Evolutionary conservation across 2,329 filamentous ascomycete species (phyloP), one percentile per base, ranked within the genome.

Genomic region (Pseudogymnoascus sp.): DNA sequence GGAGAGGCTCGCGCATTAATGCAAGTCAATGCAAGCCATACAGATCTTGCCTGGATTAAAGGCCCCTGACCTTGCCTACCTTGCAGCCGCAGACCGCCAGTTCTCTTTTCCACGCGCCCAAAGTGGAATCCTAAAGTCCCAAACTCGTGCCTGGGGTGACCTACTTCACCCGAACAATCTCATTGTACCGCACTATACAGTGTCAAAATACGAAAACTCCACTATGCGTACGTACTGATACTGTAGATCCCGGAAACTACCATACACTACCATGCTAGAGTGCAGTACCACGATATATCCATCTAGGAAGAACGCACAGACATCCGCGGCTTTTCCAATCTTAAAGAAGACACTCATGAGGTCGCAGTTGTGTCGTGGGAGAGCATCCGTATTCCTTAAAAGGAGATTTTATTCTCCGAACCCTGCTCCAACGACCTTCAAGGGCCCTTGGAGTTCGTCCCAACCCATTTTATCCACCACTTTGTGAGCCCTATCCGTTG

Each of bases 61-160:
- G 68, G 37, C 31, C 29, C 57, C 47, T 61, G 64, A 61, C 62
- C 66, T 47, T 64, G 36, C 15, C 15, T 61, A 67, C 68, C 67
- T 61, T 68, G 66, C 61, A 61, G 63, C 66, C 63, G 21, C 66
- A 69, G 71, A 72, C 71, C 71, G 71, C 71, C 68, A 70, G 70
- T 72, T 71, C 68, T 64, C 67, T 61, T 64, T 58, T 63, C 58
- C 60, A 47, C 58, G 35, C 29, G 58, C 35, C 54, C 60, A 62
- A 54, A 33, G 29, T 33, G 47, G 47, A 54, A 54, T 33, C 2
- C 9, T 54, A 54, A 54, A 54, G 29, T 15, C 29, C 47, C 15
- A 33, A 13, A 33, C 47, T 54, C 47, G 29, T 54, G 47, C 47
- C 29, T 54, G 47, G 47, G 29, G 47, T 54, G 35, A 54, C 29